Base-by-base conservation (phyloP, 345 rosid genomes). In the Gynandropsis gynandra region DNA sequence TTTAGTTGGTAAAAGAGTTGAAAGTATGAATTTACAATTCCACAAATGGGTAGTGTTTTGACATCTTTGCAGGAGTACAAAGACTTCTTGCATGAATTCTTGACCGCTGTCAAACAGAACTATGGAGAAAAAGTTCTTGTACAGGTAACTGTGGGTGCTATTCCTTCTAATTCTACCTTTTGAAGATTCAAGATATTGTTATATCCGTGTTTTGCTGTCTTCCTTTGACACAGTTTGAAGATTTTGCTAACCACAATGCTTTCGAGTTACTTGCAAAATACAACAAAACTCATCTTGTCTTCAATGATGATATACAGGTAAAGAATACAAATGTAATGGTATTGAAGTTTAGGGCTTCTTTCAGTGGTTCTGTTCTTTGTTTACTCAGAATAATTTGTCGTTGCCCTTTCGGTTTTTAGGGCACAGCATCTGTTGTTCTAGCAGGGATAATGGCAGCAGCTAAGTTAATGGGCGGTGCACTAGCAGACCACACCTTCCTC, bases 291-390 rank as follows among this genome's bases (percentile, higher is more conserved):
- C 97, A 92, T 70, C 95, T 92, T 5, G 95, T 92, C 66, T 87
- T 87, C 84, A 92, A 92, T 9, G 98, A 92, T 68, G 97, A 92
- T 52, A 92, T 87, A 48, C 97, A 92, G 84, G 98, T 81, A 47
- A 45, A 41, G 31, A 9, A 24, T 46, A 43, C 18, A 20, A 13
- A 24, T 34, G 9, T 24, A 24, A 24, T 24, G 29, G 29, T 5
- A 24, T n/a, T 37, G 7, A 16, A n/a, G n/a, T 45, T 10, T 27
- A 5, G 17, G 14, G 49, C 33, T 40, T 12, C 15, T 40, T 44
- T 33, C 21, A 16, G 1, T 21, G 54, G 49, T 16, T 13, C 10
- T 21, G 36, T 38, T 42, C 16, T 59, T 42, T 47, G 3, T 15
- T 53, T 5, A 20, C 13, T 47, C 1, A 1, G 34, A 44, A 56